Evolutionary conservation across 2,329 filamentous ascomycete genomes (phyloP).

Genomic region (Talaromyces atroroseus): DNA sequence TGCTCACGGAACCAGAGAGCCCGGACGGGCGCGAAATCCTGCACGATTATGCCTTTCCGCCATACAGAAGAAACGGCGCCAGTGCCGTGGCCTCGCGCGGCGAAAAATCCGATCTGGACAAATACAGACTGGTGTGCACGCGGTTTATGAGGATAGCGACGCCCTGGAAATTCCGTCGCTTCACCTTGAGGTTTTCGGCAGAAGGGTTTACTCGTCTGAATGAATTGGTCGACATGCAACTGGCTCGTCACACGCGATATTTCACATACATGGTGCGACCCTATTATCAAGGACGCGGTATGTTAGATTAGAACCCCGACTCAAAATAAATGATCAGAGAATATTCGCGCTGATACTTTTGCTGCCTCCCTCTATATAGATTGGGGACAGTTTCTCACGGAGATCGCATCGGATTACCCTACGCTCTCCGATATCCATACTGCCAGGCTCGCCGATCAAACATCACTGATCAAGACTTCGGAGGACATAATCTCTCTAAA

Average conservation of each 20-base stretch:
- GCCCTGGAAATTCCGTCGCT: conserved; percentile 34
- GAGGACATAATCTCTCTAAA: conserved; percentile 51
- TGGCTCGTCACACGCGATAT: conserved; percentile 32
- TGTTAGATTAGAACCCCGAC: neutral
- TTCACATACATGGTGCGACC: conserved; percentile 39
- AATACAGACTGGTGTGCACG: conserved; percentile 37
- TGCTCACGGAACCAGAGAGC: conserved; percentile 19
- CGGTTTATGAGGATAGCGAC: conserved; percentile 38
- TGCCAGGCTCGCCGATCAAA: conserved; percentile 32
- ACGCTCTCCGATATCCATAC: conserved; percentile 25
- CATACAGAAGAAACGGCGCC: neutral
- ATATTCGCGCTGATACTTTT: neutral
- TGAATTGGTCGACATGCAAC: conserved; percentile 32
- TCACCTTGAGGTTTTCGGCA: conserved; percentile 32
- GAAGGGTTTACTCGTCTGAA: conserved; percentile 31
- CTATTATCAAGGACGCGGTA: conserved; percentile 37
- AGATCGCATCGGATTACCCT: conserved; percentile 18
- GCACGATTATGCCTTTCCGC: conserved; percentile 6
- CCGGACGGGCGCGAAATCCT: conserved; percentile 12
- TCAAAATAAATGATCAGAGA: neutral
- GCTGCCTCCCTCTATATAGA: conserved; percentile 18
- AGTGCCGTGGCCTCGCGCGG: conserved; percentile 16
- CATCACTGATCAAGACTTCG: conserved; percentile 44
- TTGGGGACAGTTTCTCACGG: conserved; percentile 24
- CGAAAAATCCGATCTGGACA: conserved; percentile 33